phyloP scores from a whole-genome alignment of 2,329 filamentous ascomycete species.

The Curvularia sp. region DNA sequence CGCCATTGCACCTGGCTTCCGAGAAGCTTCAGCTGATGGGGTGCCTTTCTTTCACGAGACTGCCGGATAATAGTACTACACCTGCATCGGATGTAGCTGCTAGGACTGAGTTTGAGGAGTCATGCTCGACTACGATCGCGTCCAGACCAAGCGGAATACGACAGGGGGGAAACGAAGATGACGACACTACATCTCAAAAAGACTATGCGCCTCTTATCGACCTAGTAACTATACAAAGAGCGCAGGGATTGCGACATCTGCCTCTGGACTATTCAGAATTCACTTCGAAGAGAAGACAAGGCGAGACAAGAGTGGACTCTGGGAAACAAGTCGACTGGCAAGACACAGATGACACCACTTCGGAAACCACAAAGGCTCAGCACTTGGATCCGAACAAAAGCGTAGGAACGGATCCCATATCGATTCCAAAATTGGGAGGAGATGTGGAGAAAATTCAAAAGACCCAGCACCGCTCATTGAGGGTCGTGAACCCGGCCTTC shows the following conservation, averaged over 20 bases:
- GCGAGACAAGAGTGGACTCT: not conserved
- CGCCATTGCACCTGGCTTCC: constrained; percentile 26
- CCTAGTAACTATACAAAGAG: not conserved
- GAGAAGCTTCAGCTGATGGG: constrained; percentile 21
- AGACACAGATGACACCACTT: not conserved
- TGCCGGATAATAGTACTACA: not conserved
- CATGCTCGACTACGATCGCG: not conserved
- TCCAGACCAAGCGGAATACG: not conserved
- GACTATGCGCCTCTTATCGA: not conserved
- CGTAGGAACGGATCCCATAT: constrained; percentile 3
- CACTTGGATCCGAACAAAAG: not conserved
- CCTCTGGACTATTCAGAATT: constrained; percentile 1
- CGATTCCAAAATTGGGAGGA: constrained; percentile 15
- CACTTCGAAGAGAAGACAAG: not conserved
- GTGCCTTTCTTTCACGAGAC: constrained; percentile 6
- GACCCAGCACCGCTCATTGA: constrained; percentile 19
- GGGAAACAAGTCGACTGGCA: constrained; percentile 6
- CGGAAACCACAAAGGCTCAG: not conserved
- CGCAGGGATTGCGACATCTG: not conserved
- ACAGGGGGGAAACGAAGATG: not conserved
- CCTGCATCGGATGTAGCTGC: not conserved
- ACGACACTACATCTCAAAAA: not conserved
- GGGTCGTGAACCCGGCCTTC: constrained; percentile 5
- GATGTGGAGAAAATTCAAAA: constrained; percentile 18
- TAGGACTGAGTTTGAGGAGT: not conserved